phyloP scores from a whole-genome alignment of 169 alveolate genomes.

The Cyclospora cayetanensis region DNA sequence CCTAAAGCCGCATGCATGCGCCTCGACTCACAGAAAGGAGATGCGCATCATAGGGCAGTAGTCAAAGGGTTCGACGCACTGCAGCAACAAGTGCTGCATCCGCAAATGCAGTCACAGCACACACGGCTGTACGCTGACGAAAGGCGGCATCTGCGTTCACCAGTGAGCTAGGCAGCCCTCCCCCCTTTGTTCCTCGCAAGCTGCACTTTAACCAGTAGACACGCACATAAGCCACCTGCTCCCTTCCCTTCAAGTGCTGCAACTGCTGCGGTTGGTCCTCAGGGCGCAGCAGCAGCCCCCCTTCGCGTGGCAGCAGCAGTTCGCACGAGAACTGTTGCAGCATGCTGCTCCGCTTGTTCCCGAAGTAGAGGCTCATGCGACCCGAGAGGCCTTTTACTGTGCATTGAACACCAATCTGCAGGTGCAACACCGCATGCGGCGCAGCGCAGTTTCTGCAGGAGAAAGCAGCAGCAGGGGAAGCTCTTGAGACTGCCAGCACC shows the following conservation, averaged over 20 bases:
- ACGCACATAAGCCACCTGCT: conserved; percentile 34
- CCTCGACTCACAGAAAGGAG: conserved; percentile 29
- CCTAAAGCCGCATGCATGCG: neutral
- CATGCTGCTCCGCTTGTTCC: conserved; percentile 69
- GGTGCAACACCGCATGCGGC: neutral
- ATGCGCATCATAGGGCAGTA: conserved; percentile 57
- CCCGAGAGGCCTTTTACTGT: conserved; percentile 35
- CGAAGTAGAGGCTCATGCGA: conserved; percentile 50
- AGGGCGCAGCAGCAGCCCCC: conserved; percentile 51
- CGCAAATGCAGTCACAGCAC: neutral
- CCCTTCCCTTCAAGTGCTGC: conserved; percentile 38
- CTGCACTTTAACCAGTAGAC: too few relatives aligned
- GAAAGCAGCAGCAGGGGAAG: neutral
- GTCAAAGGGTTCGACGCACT: conserved; percentile 62
- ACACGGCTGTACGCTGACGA: neutral
- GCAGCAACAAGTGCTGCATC: neutral
- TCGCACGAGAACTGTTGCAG: conserved; percentile 56
- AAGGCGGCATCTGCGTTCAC: neutral
- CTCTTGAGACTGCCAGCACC: neutral
- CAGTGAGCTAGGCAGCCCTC: too few relatives aligned
- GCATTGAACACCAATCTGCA: conserved; percentile 52
- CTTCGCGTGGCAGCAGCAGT: conserved; percentile 34
- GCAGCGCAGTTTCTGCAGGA: neutral
- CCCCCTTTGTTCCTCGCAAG: too few relatives aligned
- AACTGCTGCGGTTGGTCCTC: conserved; percentile 53